Conservation (phyloP, 768 basidiomycete species). For the Hydnum rufescens region DNA sequence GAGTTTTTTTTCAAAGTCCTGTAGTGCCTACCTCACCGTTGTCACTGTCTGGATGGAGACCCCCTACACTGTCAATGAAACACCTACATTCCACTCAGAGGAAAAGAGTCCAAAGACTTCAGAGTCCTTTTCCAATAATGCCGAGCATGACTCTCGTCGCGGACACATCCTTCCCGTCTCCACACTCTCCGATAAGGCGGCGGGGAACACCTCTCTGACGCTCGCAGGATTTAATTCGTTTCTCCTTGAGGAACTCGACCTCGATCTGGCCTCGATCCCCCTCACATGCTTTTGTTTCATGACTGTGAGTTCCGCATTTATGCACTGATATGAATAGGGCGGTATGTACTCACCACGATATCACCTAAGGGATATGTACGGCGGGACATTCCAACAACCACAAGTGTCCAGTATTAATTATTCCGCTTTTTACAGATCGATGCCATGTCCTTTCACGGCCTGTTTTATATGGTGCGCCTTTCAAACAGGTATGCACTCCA, state of each 20-base stretch:
- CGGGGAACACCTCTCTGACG: too few species aligned
- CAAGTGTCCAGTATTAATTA: not conserved
- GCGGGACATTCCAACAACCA: not conserved
- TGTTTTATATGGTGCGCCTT: slow-evolving; percentile 8
- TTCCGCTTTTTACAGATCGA: slow-evolving; percentile 9
- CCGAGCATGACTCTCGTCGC: too few species aligned
- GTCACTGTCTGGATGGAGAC: too few species aligned
- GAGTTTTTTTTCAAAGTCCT: too few species aligned
- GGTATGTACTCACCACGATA: slow-evolving; percentile 2
- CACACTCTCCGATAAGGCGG: too few species aligned
- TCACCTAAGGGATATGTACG: not conserved
- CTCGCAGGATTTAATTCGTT: too few species aligned
- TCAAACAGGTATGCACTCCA: slow-evolving; percentile 7
- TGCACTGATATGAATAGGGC: slow-evolving; percentile 69
- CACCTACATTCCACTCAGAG: too few species aligned
- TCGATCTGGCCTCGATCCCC: slow-evolving; percentile 25
- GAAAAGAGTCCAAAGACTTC: too few species aligned
- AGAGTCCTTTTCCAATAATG: too few species aligned
- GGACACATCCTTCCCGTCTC: too few species aligned
- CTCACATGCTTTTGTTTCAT: not conserved
- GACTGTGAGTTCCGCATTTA: not conserved
- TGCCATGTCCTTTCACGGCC: slow-evolving; percentile 3
- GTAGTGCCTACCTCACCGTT: too few species aligned
- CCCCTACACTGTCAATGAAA: too few species aligned
- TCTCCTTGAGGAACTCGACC: slow-evolving; percentile 89